Evolutionary conservation across 768 basidiomycete genomes (phyloP), one percentile per base, ranked within the genome.

Genomic region (Kwoniella sp.): DNA sequence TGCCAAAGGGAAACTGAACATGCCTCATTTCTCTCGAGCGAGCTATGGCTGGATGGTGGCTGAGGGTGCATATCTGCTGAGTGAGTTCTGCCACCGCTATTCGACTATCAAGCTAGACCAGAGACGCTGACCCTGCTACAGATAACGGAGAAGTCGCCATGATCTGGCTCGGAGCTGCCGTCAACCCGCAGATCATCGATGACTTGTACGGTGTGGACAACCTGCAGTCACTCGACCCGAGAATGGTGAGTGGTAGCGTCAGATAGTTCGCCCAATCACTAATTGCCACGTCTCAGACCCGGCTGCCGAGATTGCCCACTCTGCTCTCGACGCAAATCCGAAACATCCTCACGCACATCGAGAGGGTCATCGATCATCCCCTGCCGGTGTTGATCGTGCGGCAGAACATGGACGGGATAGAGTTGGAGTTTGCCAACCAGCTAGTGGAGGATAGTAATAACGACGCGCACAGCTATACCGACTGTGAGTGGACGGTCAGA

Each of bases 381-480:
- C 56, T 78, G 20, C 73, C 76, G 8, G 63, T 91, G 61, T 76
- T 83, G 29, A 79, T 98, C 23, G 88, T 88, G 0, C 82, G 95
- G 8, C 95, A 98, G 71, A 89, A 95, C 69, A 78, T 91, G 71
- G 95, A 99, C 67, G 93, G 83, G 11, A 77, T 83, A 45, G 93
- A 99, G 76, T 82, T 98, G 38, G 95, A 98, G 73, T 96, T 93
- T 65, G 87, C 87, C 59, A 95, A 99, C 76, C 87, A 95, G 87
- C 79, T 99, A 11, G 84, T 95, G 22, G 95, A 99, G 77, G 95
- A 99, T 75, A 82, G 86, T 71, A 99, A 99, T 69, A 95, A 93
- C 63, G 91, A 88, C n/a, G 86, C 85, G 0, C 81, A 92, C 83
- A 85, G 88, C 1, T 95, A 93, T 75, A 75, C 84, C 5, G 89